A percentile compares a stretch with the other conserved stretches of the same genome.
Conservation (phyloP, 2,329 filamentous ascomycete genomes). For the Neonectria hederae region DNA sequence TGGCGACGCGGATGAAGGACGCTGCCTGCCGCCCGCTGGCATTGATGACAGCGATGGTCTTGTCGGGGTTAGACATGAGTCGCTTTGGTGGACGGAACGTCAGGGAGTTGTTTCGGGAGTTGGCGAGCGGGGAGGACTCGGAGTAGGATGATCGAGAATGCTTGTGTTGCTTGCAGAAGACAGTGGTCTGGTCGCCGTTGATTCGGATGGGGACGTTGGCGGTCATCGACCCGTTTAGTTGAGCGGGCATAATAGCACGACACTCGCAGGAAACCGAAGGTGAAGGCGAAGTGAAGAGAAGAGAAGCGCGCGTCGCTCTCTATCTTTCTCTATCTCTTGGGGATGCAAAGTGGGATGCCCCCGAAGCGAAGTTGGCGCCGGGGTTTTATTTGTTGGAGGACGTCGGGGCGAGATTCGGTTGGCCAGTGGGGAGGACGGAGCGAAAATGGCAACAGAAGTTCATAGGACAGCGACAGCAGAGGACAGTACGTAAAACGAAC, state of each 20-base stretch:
- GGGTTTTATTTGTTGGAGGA: slow-evolving; percentile 37
- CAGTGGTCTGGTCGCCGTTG: slow-evolving; percentile 48
- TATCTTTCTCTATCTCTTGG: slow-evolving; percentile 23
- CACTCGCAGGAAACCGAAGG: slow-evolving; percentile 25
- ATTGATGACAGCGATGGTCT: slow-evolving; percentile 94
- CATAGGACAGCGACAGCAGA: slow-evolving; percentile 30
- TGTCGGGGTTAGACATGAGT: slow-evolving; percentile 68
- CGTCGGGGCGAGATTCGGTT: slow-evolving; percentile 38
- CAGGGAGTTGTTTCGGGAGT: slow-evolving; percentile 67
- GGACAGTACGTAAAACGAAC: slow-evolving; percentile 50
- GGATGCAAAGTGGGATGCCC: slow-evolving; percentile 27
- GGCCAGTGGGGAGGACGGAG: slow-evolving; percentile 35
- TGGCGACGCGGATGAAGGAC: slow-evolving; percentile 92
- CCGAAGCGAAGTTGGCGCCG: slow-evolving; percentile 32
- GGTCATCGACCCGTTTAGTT: slow-evolving; percentile 51
- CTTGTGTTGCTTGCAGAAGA: slow-evolving; percentile 61
- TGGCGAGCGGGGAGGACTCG: slow-evolving; percentile 64
- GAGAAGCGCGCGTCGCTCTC: slow-evolving; percentile 12
- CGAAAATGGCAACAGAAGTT: slow-evolving; percentile 31
- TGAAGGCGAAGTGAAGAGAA: neutral
- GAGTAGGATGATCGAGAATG: slow-evolving; percentile 71
- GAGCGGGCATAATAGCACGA: slow-evolving; percentile 51
- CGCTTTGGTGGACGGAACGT: slow-evolving; percentile 70
- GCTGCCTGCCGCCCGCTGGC: slow-evolving; percentile 95
- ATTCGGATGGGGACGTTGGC: slow-evolving; percentile 52